Conservation (phyloP, 805 yeast species). For the Tetrapisispora pingtungensis region DNA sequence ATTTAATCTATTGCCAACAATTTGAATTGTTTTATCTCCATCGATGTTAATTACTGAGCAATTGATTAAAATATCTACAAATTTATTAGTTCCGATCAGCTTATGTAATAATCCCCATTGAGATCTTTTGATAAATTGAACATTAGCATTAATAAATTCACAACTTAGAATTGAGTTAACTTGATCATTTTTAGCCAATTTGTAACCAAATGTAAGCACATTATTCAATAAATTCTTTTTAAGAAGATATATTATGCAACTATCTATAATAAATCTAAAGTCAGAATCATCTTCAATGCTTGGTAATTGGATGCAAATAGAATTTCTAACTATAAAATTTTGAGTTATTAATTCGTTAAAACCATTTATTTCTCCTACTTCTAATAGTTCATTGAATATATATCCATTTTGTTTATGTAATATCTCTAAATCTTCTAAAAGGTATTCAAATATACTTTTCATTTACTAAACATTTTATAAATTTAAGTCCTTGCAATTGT, state of each 20-base stretch:
- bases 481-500: too few species aligned
- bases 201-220: slow-evolving; percentile 36
- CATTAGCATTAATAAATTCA: slow-evolving; percentile 30
- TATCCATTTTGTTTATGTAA: not conserved
- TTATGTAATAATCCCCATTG: slow-evolving; percentile 36
- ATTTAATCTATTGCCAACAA: slow-evolving; percentile 17
- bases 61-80: slow-evolving; percentile 33
- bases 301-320: slow-evolving; percentile 5
- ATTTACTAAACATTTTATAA: not conserved
- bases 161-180: slow-evolving; percentile 26
- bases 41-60: slow-evolving; percentile 24
- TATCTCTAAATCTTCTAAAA: slow-evolving; percentile 5
- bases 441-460: slow-evolving; percentile 8
- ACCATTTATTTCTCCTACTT: slow-evolving; percentile 7
- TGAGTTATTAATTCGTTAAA: slow-evolving; percentile 5
- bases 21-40: slow-evolving; percentile 9
- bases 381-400: not conserved
- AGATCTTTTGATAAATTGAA: slow-evolving; percentile 33
- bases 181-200: slow-evolving; percentile 24
- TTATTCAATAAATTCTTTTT: slow-evolving; percentile 26
- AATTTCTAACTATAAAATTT: slow-evolving; percentile 8
- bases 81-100: slow-evolving; percentile 32
- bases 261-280: slow-evolving; percentile 34
- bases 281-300: not conserved
- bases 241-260: slow-evolving; percentile 29